Conservation (phyloP, 2,329 filamentous ascomycete genomes). For the Talaromyces sp. region DNA sequence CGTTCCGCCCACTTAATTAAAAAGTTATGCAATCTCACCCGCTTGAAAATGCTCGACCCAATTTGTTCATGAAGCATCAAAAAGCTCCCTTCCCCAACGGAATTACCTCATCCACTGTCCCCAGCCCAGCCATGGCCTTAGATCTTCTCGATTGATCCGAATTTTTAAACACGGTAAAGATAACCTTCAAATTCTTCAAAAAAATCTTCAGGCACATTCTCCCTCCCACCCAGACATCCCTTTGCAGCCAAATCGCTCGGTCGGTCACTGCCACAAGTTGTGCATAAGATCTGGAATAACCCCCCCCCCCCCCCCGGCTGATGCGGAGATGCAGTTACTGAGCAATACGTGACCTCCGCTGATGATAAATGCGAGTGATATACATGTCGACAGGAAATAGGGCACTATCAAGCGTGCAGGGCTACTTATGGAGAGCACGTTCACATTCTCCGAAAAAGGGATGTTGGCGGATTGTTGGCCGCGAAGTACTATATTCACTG, state of each 20-base stretch:
- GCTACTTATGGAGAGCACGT: conserved; percentile 15
- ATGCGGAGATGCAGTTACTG: conserved; percentile 18
- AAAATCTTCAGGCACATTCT: conserved; percentile 19
- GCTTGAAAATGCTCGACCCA: neutral
- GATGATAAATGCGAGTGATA: conserved; percentile 12
- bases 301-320: neutral
- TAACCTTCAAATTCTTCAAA: conserved; percentile 19
- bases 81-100: conserved; percentile 12
- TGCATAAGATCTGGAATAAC: conserved; percentile 17
- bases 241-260: conserved; percentile 13
- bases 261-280: conserved; percentile 15
- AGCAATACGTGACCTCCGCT: conserved; percentile 12
- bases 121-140: conserved; percentile 9
- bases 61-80: neutral
- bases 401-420: conserved; percentile 10
- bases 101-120: conserved; percentile 11
- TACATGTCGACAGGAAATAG: conserved; percentile 10
- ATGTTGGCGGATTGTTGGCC: conserved; percentile 11
- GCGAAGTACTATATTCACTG: conserved; percentile 6
- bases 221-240: conserved; percentile 18
- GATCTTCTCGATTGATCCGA: neutral
- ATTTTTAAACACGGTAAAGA: conserved; percentile 18
- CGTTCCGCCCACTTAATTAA: neutral
- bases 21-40: neutral
- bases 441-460: conserved; percentile 3